A percentile compares a stretch with the other conserved stretches of the same genome.
phyloP scores from a whole-genome alignment of 257 asterid genomes.

The Solanum piurae region DNA sequence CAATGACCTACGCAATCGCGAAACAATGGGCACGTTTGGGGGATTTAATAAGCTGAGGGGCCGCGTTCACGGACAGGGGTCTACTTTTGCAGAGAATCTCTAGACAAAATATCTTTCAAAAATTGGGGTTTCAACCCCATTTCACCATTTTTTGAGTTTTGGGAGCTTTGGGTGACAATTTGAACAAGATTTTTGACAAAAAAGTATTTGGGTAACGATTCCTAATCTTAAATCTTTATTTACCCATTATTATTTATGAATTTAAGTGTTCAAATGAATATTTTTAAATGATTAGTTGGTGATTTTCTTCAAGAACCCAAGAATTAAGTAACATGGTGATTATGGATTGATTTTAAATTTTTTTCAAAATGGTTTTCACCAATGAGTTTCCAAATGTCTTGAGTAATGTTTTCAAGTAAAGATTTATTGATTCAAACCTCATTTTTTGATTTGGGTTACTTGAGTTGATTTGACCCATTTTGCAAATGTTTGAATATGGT shows the following conservation, averaged over 20 bases:
- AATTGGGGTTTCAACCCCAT: too few species aligned
- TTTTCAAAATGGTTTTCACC: background rate
- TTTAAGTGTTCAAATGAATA: background rate
- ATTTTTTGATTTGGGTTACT: background rate
- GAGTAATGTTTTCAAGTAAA: too few species aligned
- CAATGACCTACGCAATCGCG: too few species aligned
- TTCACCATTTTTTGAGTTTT: too few species aligned
- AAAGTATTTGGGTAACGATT: background rate
- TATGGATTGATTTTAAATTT: too few species aligned
- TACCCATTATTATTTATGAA: background rate
- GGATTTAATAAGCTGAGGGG: too few species aligned
- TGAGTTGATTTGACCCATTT: background rate
- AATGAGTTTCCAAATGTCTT: too few species aligned
- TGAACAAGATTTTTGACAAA: too few species aligned
- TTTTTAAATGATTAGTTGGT: background rate
- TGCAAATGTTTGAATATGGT: background rate
- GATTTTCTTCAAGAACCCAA: background rate
- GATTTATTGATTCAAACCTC: background rate
- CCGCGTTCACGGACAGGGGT: rapidly evolving
- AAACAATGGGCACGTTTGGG: too few species aligned
- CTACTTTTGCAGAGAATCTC: rapidly evolving
- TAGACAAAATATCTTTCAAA: too few species aligned
- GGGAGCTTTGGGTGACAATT: background rate
- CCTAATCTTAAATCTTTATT: background rate
- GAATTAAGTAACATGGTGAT: background rate